Evolutionary conservation across 176 grass and related monocot genomes (phyloP).

Genomic region (Poa annua): DNA sequence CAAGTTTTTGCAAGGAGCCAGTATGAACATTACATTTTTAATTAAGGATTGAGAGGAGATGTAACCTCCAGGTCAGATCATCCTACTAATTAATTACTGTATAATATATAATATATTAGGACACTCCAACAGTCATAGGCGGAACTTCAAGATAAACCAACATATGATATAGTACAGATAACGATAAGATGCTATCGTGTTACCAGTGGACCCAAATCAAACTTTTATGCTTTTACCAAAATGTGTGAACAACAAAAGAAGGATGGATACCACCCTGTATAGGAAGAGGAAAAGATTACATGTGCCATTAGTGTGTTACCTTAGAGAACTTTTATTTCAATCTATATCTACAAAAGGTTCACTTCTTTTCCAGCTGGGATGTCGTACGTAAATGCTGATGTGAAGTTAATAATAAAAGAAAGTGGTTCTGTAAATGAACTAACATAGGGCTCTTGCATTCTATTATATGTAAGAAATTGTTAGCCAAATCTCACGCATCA

Average conservation of each 20-base stretch:
- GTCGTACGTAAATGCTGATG: too few species aligned
- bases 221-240: not conserved
- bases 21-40: not conserved
- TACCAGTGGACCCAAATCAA: not conserved
- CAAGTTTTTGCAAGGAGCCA: not conserved
- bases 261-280: not conserved
- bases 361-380: not conserved
- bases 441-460: too few species aligned
- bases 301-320: not conserved
- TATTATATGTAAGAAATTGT: too few species aligned
- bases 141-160: not conserved
- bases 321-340: not conserved
- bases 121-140: not conserved
- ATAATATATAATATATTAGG: slow-evolving; percentile 3
- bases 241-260: not conserved
- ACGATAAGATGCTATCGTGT: not conserved
- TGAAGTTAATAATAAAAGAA: too few species aligned
- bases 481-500: too few species aligned
- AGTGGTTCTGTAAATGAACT: too few species aligned
- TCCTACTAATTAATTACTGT: slow-evolving; percentile 2
- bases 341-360: not conserved
- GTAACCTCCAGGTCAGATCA: slow-evolving; percentile 20
- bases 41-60: slow-evolving; percentile 15
- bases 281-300: not conserved
- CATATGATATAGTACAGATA: slow-evolving; percentile 1